phyloP scores from a whole-genome alignment of 169 alveolate species.

The Plasmodium blacklocki region DNA sequence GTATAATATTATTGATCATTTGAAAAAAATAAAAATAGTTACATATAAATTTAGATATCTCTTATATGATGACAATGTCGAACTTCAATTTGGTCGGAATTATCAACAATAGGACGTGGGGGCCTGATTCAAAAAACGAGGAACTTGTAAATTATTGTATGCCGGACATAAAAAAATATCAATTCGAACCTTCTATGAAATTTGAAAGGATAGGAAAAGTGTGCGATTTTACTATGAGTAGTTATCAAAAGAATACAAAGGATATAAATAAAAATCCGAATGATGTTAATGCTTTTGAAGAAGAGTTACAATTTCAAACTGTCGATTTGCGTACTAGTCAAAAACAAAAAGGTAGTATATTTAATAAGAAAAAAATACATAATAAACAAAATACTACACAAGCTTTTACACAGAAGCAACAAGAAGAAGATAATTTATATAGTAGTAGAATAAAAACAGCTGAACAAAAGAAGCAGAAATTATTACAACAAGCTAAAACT shows the following conservation, averaged over 20 bases:
- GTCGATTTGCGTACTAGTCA: conserved; percentile 83
- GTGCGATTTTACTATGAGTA: conserved; percentile 89
- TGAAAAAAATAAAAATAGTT: too few species aligned
- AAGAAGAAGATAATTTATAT: conserved; percentile 86
- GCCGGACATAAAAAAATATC: conserved; percentile 83
- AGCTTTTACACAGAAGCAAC: conserved; percentile 87
- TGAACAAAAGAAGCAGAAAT: conserved; percentile 83
- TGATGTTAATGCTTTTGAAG: conserved; percentile 80
- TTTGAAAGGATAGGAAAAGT: conserved; percentile 86
- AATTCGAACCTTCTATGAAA: conserved; percentile 89
- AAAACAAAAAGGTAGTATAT: conserved; percentile 78
- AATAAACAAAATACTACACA: conserved; percentile 84
- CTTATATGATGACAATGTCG: conserved; percentile 12
- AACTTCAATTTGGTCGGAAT: conserved; percentile 29
- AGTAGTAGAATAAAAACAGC: conserved; percentile 84
- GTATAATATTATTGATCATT: too few species aligned
- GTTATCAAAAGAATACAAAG: conserved; percentile 82
- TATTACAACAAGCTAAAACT: conserved; percentile 83
- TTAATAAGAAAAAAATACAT: conserved; percentile 78
- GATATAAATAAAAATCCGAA: conserved; percentile 79
- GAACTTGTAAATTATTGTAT: conserved; percentile 83
- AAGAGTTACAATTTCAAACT: conserved; percentile 87
- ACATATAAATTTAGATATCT: too few species aligned
- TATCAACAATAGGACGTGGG: conserved; percentile 79
- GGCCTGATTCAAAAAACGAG: conserved; percentile 84